These are phyloP conservation scores for Blepharisma stoltei DNA, from an alignment of 73 alveolate genomes.

Conservation along the genomic window DNA sequence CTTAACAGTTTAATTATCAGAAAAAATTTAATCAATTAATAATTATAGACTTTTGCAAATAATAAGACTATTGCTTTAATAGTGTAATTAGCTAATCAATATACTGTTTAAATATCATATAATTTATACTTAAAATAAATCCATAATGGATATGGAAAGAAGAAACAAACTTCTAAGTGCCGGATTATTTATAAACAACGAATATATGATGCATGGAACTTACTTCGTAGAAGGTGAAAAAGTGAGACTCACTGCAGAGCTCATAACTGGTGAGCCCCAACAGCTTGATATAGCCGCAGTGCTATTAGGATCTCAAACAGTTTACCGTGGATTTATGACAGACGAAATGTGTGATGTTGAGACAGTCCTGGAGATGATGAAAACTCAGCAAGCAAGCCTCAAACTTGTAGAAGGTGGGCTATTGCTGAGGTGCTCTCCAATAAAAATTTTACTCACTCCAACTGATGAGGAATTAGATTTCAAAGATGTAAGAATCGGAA, in stretches of 20 bases:
- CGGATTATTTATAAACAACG: no score
- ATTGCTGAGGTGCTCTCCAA: constrained; percentile 23
- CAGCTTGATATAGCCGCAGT: constrained; percentile 24
- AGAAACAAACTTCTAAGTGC: no score
- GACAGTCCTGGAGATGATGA: constrained; percentile 25
- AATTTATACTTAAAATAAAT: no score
- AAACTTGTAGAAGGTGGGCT: constrained; percentile 18
- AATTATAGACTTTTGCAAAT: no score
- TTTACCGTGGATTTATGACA: constrained; percentile 22
- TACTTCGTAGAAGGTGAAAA: constrained; percentile 23
- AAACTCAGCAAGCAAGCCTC: neutral
- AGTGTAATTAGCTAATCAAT: no score
- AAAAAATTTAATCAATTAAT: no score
- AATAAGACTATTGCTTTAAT: no score
- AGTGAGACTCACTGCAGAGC: constrained; percentile 2
- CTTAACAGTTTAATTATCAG: no score
- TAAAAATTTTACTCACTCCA: constrained; percentile 2
- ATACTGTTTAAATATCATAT: no score
- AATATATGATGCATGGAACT: neutral
- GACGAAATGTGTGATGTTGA: constrained; percentile 30
- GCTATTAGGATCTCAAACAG: constrained; percentile 18
- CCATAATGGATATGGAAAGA: no score
- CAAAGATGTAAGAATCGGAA: constrained; percentile 15
- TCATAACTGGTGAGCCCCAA: constrained; percentile 16
- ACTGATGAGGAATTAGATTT: constrained; percentile 21